phyloP scores from a whole-genome alignment of 352 stramenopile species.

The Phytophthora cactorum region DNA sequence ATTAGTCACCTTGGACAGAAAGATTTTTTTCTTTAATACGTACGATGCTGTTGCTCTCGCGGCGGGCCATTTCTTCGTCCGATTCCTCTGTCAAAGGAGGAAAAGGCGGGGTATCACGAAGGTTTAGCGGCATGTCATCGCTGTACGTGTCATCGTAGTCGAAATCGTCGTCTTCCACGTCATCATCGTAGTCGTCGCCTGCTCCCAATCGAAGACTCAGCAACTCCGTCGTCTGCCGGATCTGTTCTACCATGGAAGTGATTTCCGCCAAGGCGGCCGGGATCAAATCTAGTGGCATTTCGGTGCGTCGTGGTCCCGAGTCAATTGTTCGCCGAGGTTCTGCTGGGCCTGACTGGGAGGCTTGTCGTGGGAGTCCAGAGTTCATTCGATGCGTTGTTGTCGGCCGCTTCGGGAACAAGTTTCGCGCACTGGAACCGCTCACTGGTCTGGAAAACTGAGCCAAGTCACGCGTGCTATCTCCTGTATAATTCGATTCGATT shows the following conservation, averaged over 20 bases:
- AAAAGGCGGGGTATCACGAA: slow-evolving; percentile 23
- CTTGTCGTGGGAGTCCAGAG: slow-evolving; percentile 16
- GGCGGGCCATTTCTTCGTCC: slow-evolving; percentile 65
- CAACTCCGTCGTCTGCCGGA: slow-evolving; percentile 67
- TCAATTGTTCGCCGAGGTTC: slow-evolving; percentile 26
- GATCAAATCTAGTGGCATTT: slow-evolving; percentile 60
- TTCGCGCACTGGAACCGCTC: slow-evolving; percentile 15
- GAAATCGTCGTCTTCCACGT: slow-evolving; percentile 61
- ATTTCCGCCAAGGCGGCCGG: slow-evolving; percentile 69
- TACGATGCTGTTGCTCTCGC: slow-evolving; percentile 65
- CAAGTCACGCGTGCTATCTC: slow-evolving; percentile 35
- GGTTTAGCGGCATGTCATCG: slow-evolving; percentile 16
- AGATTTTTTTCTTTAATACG: background rate
- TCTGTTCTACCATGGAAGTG: slow-evolving; percentile 72
- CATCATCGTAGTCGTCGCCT: slow-evolving; percentile 45
- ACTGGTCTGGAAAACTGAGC: slow-evolving; percentile 27
- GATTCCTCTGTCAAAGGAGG: slow-evolving; percentile 58
- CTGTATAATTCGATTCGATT: slow-evolving; percentile 7
- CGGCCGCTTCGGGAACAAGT: slow-evolving; percentile 20
- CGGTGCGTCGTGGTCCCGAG: slow-evolving; percentile 50
- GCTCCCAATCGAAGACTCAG: slow-evolving; percentile 51
- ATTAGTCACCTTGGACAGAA: slow-evolving; percentile 7
- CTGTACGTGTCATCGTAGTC: slow-evolving; percentile 42
- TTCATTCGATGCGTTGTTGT: slow-evolving; percentile 4
- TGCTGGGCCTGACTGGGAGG: slow-evolving; percentile 2